These are phyloP conservation scores for Fusarium nurragi DNA, from an alignment of 2,329 filamentous ascomycete species.

Conservation along the genomic window DNA sequence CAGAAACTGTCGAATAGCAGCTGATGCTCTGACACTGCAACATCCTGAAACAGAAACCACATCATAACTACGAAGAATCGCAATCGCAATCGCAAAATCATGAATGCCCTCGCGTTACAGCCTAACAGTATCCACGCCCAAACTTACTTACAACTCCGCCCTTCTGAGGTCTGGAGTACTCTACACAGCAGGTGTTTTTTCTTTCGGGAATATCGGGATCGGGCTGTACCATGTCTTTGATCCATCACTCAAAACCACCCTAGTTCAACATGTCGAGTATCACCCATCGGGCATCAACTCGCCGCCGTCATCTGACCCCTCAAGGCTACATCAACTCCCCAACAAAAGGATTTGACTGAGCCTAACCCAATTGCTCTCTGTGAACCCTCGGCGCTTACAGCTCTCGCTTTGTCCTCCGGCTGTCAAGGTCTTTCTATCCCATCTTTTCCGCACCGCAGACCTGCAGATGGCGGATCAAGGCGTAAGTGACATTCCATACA, in stretches of 20 bases:
- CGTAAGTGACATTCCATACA: slow-evolving; percentile 14
- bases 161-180: slow-evolving; percentile 1
- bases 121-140: slow-evolving; percentile 31
- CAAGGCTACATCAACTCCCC: slow-evolving; percentile 4
- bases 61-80: slow-evolving; percentile 14
- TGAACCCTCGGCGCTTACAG: neutral
- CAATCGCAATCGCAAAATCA: slow-evolving; percentile 1
- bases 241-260: neutral
- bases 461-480: slow-evolving; percentile 11
- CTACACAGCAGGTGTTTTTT: neutral
- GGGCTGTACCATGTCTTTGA: neutral
- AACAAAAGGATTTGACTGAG: slow-evolving; percentile 2
- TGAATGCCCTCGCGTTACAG: slow-evolving; percentile 6
- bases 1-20: slow-evolving; percentile 29
- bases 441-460: slow-evolving; percentile 6
- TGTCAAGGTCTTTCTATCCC: slow-evolving; percentile 5
- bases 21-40: slow-evolving; percentile 8
- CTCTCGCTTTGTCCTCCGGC: slow-evolving; percentile 3
- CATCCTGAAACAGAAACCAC: slow-evolving; percentile 3
- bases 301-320: slow-evolving; percentile 5
- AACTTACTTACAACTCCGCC: slow-evolving; percentile 13
- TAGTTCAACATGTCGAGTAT: slow-evolving; percentile 7
- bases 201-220: neutral
- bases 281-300: slow-evolving; percentile 32
- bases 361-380: neutral